These are phyloP conservation scores for Endotrypanum monterogeii DNA, from an alignment of 208 protist species.

Conservation along the genomic window DNA sequence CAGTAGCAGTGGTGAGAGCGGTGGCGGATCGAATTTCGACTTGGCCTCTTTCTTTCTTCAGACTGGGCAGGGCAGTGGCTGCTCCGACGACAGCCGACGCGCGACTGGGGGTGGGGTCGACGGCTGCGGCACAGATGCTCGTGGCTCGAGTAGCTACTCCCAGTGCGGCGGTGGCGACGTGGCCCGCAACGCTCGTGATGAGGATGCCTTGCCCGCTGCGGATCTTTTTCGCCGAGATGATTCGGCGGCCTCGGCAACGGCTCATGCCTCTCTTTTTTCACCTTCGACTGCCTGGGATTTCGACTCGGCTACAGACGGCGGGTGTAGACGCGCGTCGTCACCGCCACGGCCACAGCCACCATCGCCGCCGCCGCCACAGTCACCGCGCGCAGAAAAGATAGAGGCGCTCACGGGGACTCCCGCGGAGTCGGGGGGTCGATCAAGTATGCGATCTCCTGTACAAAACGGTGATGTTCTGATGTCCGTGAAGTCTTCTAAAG, in stretches of 20 bases:
- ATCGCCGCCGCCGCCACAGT: too few species aligned
- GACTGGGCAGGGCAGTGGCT: not conserved
- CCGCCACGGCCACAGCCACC: too few species aligned
- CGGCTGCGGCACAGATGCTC: not conserved
- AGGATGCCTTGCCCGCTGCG: not conserved
- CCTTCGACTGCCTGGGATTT: not conserved
- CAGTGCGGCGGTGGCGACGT: not conserved
- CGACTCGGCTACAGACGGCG: not conserved
- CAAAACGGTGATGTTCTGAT: not conserved
- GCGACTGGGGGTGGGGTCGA: not conserved
- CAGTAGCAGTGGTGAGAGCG: not conserved
- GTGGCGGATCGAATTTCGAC: conserved; percentile 11
- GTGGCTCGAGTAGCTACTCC: not conserved
- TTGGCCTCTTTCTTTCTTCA: conserved; percentile 29
- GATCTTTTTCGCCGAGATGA: not conserved
- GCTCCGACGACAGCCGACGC: not conserved
- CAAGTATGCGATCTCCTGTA: not conserved
- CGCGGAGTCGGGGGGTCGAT: too few species aligned
- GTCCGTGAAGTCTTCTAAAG: not conserved
- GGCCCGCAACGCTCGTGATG: not conserved
- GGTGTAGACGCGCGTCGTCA: not conserved
- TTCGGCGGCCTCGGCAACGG: not conserved
- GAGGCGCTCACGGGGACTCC: not conserved
- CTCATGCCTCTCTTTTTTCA: not conserved
- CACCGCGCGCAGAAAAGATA: not conserved